Evolutionary conservation across 441 rosid species (phyloP).

Genomic region (Hypseocharis bilobata): DNA sequence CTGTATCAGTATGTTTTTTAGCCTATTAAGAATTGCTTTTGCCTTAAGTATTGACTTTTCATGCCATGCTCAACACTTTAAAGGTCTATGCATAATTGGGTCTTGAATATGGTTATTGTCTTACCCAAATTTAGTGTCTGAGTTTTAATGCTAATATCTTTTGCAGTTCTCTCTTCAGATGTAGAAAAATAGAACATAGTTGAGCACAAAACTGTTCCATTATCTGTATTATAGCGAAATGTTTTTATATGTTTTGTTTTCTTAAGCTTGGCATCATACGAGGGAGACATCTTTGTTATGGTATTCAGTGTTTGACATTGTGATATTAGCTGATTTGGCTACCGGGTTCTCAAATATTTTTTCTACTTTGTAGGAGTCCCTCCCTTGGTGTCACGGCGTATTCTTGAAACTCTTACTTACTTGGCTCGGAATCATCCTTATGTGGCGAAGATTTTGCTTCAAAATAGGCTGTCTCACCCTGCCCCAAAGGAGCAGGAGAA

Average conservation of each 20-base stretch:
- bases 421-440: slow-evolving; percentile 78
- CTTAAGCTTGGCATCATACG: no score
- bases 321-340: not conserved
- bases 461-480: slow-evolving; percentile 51
- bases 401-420: slow-evolving; percentile 81
- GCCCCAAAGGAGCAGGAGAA: slow-evolving; percentile 29
- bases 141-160: not conserved
- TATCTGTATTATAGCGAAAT: no score
- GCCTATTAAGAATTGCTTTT: not conserved
- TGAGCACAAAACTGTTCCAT: no score
- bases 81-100: not conserved
- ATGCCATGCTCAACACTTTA: no score
- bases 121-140: not conserved
- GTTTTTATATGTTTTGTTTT: no score
- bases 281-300: no score
- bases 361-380: slow-evolving; percentile 59
- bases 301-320: slow-evolving; percentile 6
- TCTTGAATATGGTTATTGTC: not conserved
- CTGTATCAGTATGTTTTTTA: not conserved
- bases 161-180: no score
- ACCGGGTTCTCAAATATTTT: not conserved
- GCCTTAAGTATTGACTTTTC: not conserved
- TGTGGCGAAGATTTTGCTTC: slow-evolving; percentile 76
- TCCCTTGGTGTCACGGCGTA: slow-evolving; percentile 83
- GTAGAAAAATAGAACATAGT: no score